Evolutionary conservation across 441 rosid species (phyloP).

Genomic region (Populus hybrid): DNA sequence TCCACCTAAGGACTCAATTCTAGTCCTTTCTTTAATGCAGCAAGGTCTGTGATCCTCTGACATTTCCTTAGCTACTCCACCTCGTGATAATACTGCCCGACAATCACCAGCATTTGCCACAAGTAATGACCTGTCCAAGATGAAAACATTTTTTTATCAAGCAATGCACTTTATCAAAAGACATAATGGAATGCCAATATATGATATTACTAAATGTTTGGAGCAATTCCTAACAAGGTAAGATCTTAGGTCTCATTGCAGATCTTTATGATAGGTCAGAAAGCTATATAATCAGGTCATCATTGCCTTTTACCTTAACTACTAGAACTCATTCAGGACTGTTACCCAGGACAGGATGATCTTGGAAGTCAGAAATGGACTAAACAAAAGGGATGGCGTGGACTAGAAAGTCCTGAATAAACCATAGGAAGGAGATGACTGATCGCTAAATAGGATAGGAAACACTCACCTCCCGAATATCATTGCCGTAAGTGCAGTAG

Average conservation of each 20-base stretch:
- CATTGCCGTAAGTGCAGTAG: slow-evolving; percentile 72
- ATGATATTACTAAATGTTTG: background rate
- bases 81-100: slow-evolving; percentile 60
- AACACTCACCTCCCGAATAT: slow-evolving; percentile 64
- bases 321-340: background rate
- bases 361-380: background rate
- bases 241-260: background rate
- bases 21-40: slow-evolving; percentile 38
- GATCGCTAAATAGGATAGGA: background rate
- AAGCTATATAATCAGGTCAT: background rate
- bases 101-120: slow-evolving; percentile 86
- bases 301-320: background rate
- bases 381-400: background rate
- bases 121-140: slow-evolving; percentile 51
- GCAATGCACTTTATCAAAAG: background rate
- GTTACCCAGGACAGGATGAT: background rate
- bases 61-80: slow-evolving; percentile 54
- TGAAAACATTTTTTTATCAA: background rate
- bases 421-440: background rate
- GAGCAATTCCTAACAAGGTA: background rate
- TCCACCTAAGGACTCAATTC: slow-evolving; percentile 59
- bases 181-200: background rate
- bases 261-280: background rate
- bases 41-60: slow-evolving; percentile 66
- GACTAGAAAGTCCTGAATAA: background rate